Base-by-base conservation (phyloP, 495 filamentous ascomycete genomes). In the Trichoderma reesei region DNA sequence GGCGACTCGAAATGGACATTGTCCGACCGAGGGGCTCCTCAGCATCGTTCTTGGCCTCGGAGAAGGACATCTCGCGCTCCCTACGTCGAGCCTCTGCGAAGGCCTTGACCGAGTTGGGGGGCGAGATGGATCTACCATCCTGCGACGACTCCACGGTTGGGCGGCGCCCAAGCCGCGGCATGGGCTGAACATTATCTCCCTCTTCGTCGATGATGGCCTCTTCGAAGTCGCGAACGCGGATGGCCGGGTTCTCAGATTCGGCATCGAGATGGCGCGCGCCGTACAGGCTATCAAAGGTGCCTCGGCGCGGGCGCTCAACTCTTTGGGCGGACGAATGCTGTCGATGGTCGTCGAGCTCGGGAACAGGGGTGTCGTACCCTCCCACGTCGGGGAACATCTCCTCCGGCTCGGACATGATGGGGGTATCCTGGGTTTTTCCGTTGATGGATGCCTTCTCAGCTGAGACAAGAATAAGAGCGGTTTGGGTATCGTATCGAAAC, bases 41-140 rank as follows among this genome's bases (percentile, higher is more conserved):
- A 31, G 92, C 77, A 41, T 86, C 79, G 48, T 87, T 84, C 60
- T 69, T 74, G 8, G 65, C 63, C 33, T 83, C 81, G 1, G 76
- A 78, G 62, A 78, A 69, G 16, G 84, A 86, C 11, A 83, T 69
- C n/a, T 80, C 80, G 18, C 79, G 76, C 65, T 85, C 82, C 13
- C 83, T 79, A 26, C 82, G 82, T 41, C 84, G 79, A 44, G 84
- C 84, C 67, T 94, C 91, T 3, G 93, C 95, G 73, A 98, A 98
- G 16, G 94, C 94, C 73, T 97, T 93, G 33, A 98, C 94, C 3
- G 94, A 98, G 73, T 97, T 98, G 2, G 94, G 92, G 11, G 92
- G 92, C 18, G 95, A 98, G 0, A 83, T 80, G 2, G 90, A 90
- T 34, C 90, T 82, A 7, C 83, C 71, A 59, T 78, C 76, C 10